phyloP scores from a whole-genome alignment of 176 grass and related monocot species.

The Metroxylon sagu region DNA sequence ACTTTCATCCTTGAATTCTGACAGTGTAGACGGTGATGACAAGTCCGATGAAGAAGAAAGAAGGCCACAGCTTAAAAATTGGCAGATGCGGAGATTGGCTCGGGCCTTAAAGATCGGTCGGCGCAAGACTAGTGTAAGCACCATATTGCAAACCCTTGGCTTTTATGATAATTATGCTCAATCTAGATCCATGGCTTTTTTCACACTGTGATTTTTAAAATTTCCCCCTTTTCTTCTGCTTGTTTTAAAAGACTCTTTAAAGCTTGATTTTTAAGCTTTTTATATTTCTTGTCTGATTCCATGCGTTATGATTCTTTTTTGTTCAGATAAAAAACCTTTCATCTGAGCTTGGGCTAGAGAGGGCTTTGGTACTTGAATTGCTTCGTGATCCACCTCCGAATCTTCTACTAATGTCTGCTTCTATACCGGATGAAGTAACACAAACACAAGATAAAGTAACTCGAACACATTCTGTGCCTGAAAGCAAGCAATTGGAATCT shows the following conservation, averaged over 20 bases:
- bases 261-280: not conserved
- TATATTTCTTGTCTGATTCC: conserved; percentile 10
- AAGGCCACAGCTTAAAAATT: conserved; percentile 52
- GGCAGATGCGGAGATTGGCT: conserved; percentile 75
- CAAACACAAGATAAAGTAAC: not conserved
- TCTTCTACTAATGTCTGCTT: conserved; percentile 83
- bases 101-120: conserved; percentile 59
- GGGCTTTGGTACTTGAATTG: conserved; percentile 64
- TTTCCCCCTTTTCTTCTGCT: too few species aligned
- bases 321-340: conserved; percentile 89
- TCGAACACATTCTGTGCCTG: conserved; percentile 23
- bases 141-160: not conserved
- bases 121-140: conserved; percentile 77
- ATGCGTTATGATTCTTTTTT: not conserved
- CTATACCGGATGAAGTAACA: conserved; percentile 59
- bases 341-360: conserved; percentile 69
- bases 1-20: not conserved
- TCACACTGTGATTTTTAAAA: too few species aligned
- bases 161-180: too few species aligned
- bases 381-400: conserved; percentile 86
- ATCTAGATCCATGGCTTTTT: too few species aligned
- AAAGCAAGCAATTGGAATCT: conserved; percentile 27
- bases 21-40: conserved; percentile 16
- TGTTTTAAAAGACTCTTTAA: too few species aligned
- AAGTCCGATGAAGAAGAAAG: conserved; percentile 12